A percentile compares a stretch with the other conserved stretches of the same genome.
These are phyloP conservation scores for Phytophthora citricola DNA, from an alignment of 352 stramenopile genomes.

Conservation along the genomic window DNA sequence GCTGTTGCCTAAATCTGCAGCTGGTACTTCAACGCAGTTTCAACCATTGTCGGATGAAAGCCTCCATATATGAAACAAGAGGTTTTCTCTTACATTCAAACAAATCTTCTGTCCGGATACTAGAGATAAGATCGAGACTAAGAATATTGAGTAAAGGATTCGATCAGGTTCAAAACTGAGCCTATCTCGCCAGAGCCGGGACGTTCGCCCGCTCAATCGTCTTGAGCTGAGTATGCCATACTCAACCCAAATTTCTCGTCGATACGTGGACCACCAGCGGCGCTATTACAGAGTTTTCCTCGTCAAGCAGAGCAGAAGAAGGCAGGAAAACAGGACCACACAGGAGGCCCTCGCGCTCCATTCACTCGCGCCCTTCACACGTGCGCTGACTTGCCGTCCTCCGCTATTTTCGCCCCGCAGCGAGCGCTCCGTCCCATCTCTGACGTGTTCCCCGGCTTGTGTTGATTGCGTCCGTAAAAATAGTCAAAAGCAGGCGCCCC, in stretches of 20 bases:
- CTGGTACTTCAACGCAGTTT: conserved; percentile 19
- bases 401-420: conserved; percentile 15
- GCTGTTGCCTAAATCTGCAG: conserved; percentile 15
- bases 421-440: conserved; percentile 14
- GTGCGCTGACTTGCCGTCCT: conserved; percentile 8
- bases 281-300: conserved; percentile 43
- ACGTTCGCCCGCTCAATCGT: conserved; percentile 7
- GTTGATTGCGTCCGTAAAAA: conserved; percentile 29
- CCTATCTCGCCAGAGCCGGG: conserved; percentile 20
- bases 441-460: conserved; percentile 17
- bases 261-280: conserved; percentile 22
- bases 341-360: conserved; percentile 10
- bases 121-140: not conserved
- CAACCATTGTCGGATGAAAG: not conserved
- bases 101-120: not conserved
- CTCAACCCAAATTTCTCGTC: conserved; percentile 10
- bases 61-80: not conserved
- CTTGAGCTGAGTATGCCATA: conserved; percentile 31
- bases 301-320: conserved; percentile 28
- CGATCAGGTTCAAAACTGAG: conserved; percentile 11
- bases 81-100: too few species aligned
- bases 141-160: conserved; percentile 20
- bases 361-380: not conserved
- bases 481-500: conserved; percentile 15
- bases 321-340: conserved; percentile 16